Base-by-base conservation (phyloP, 306 rosid species). In the Sphenostylis stenocarpa region DNA sequence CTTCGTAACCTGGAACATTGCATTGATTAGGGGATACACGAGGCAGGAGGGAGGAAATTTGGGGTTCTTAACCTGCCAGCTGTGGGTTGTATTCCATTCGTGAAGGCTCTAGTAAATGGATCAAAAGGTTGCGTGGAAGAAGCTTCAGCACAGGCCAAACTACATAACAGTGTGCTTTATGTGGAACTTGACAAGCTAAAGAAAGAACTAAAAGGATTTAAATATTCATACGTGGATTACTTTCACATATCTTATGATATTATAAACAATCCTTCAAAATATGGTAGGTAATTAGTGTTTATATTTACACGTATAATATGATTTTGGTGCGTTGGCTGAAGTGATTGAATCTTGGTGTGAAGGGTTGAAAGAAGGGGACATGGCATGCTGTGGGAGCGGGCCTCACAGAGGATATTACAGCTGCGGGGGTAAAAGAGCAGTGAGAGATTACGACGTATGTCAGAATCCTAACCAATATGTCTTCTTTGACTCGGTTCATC, bases 361-460 rank as follows among this genome's bases (percentile, higher is more conserved):
- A 89, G 92, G 92, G 17, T 80, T 91, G 13, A 87, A 82, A 72
- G 88, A 84, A 72, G 88, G 81, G 9, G 79, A 51, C 13, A 44
- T 4, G 4, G 94, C 86, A 64, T 89, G 94, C 33, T 91, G 94
- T 70, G 97, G 97, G 0, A 80, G 81, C 51, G 90, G 97, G 0
- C 84, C 80, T 15, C 77, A 71, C 65, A 84, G 84, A 63, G 90
- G 83, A 61, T 67, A 72, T 51, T 24, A 10, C 12, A 91, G 80
- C 70, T 91, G 97, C 60, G 94, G 94, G 43, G 88, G 90, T 52
- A 80, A 62, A 83, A 81, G 89, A 77, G 82, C 26, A 13, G 23
- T 52, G 19, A 60, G 62, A 49, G 81, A 87, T 52, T 87, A 76
- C 33, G 75, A 86, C 0, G 73, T 89, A n/a, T 91, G 94, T 71